These are phyloP conservation scores for Yarrowia alimentaria DNA, from an alignment of 805 yeast species.

Conservation along the genomic window DNA sequence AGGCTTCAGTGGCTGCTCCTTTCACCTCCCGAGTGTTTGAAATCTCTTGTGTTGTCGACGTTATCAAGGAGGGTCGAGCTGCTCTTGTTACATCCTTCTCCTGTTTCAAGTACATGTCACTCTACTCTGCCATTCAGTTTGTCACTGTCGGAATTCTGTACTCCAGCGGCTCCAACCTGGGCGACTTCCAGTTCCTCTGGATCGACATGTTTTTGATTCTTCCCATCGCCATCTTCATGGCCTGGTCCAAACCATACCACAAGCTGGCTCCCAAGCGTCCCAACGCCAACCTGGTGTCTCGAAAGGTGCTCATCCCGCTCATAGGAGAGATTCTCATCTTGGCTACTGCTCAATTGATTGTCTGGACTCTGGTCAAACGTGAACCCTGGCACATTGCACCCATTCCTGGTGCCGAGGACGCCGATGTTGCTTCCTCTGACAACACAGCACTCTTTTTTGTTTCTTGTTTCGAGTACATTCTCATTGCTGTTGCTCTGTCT, in stretches of 20 bases:
- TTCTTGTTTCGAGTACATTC: constrained; percentile 85
- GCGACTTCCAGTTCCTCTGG: constrained; percentile 94
- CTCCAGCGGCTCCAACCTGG: constrained; percentile 85
- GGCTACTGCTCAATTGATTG: constrained; percentile 59
- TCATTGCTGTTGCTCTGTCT: constrained; percentile 78
- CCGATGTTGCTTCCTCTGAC: constrained; percentile 80
- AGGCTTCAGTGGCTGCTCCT: constrained; percentile 98
- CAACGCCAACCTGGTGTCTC: constrained; percentile 87
- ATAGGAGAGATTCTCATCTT: constrained; percentile 71
- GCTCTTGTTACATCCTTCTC: constrained; percentile 92
- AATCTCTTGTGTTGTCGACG: constrained; percentile 87
- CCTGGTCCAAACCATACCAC: constrained; percentile 84
- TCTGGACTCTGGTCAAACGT: constrained; percentile 61
- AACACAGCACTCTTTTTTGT: constrained; percentile 80
- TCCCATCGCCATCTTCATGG: constrained; percentile 94
- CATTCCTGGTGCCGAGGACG: constrained; percentile 74
- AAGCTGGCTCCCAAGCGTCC: constrained; percentile 71
- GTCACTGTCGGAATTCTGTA: constrained; percentile 81
- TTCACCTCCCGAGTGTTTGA: constrained; percentile 89
- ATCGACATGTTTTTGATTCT: constrained; percentile 87
- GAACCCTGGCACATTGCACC: constrained; percentile 78
- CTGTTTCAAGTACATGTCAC: constrained; percentile 96
- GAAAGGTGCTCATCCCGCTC: constrained; percentile 80
- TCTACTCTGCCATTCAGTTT: constrained; percentile 95
- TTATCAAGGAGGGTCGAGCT: constrained; percentile 91